Conservation (phyloP, 2,329 filamentous ascomycete genomes). For the Monilinia polystroma region DNA sequence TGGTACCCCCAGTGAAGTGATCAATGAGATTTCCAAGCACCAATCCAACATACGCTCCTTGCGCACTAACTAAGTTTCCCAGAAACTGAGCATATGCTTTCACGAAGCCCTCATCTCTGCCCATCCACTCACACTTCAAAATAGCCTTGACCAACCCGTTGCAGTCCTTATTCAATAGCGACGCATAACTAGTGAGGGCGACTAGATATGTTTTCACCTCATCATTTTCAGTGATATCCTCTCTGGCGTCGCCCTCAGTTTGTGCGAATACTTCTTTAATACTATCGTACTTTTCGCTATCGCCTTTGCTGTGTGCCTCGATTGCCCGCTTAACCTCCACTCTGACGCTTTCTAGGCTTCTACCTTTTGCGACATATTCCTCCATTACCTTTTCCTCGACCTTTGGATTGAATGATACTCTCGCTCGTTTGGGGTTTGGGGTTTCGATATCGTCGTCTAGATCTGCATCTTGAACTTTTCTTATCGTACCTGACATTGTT, state of each 20-base stretch:
- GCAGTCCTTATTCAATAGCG: conserved; percentile 59
- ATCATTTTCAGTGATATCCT: conserved; percentile 36
- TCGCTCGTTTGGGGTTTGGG: conserved; percentile 36
- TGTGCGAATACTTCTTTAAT: conserved; percentile 56
- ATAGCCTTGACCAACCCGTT: conserved; percentile 58
- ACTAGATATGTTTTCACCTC: conserved; percentile 58
- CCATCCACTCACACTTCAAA: conserved; percentile 63
- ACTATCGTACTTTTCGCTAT: conserved; percentile 60
- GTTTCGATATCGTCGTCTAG: conserved; percentile 33
- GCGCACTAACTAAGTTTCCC: conserved; percentile 73
- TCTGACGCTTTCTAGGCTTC: conserved; percentile 35
- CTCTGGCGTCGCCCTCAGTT: conserved; percentile 25
- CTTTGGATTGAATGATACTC: conserved; percentile 39
- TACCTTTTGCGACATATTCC: conserved; percentile 32
- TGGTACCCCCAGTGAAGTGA: conserved; percentile 62
- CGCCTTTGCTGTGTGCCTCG: conserved; percentile 55
- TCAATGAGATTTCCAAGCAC: conserved; percentile 79
- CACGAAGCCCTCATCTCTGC: conserved; percentile 63
- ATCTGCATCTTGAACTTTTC: conserved; percentile 36
- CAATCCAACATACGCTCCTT: conserved; percentile 71
- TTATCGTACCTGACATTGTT: conserved; percentile 35
- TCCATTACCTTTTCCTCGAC: conserved; percentile 41
- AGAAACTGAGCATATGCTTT: conserved; percentile 68
- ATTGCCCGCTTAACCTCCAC: conserved; percentile 44
- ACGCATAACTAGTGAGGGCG: conserved; percentile 60